Base-by-base conservation (phyloP, 441 rosid genomes). In the Gossypium trilobum region DNA sequence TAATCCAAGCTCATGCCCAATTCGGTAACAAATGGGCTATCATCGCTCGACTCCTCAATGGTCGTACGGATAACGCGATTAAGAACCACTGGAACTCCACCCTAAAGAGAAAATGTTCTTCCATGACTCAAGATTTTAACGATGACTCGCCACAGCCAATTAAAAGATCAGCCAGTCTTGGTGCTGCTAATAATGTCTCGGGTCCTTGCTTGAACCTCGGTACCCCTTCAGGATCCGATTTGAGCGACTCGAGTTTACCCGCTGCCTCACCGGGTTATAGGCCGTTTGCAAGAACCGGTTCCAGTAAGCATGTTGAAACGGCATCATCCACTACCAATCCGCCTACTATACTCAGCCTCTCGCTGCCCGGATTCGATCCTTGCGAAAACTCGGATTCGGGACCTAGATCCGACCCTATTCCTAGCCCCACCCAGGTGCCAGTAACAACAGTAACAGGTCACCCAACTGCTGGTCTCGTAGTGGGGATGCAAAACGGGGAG, bases 121-220 rank as follows among this genome's bases (percentile, higher is more conserved):
- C 85, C 9, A 48, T 78, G 72, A 29, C 63, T 9, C 83, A 77
- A 1, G 85, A 74, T 10, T 62, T 77, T 16, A 72, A 68, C 44
- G 80, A 73, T 31, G 86, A 76, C 52, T 36, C 46, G 4, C 79
- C 42, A 23, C 92, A 64, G 36, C 91, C 87, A 11, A 82, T 83
- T 63, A 90, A 88, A 74, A 82, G 92, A 72, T 88, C 91, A 29
- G 86, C 88, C n/a, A 88, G 90, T 66, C 76, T 86, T 10, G 90
- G 87, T 5, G 27, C 88, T 42, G 84, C 79, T 13, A 72, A 80
- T 4, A 63, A 55, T 97, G 33, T 91, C 98, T 65, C 89, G 74
- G 33, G 91, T 85, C 73, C 97, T 82, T 22, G 97, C 98, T 69
- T 93, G 97, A 80, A 97, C 98, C 84, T 91, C 98, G 66, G 89